These are phyloP conservation scores for Malus domestica DNA, from an alignment of 306 rosid species.

Conservation along the genomic window DNA sequence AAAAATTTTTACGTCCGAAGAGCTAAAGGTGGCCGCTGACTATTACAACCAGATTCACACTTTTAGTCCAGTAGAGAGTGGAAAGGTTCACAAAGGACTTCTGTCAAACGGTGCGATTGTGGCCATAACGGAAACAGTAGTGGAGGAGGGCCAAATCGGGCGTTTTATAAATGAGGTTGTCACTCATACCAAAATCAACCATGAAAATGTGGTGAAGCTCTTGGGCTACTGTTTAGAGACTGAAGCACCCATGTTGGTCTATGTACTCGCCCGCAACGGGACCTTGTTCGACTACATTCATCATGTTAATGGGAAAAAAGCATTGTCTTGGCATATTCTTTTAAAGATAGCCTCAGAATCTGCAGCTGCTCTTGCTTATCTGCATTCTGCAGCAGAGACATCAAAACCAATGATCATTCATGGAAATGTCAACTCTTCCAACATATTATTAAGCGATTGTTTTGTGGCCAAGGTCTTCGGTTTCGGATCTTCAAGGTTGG, in stretches of 20 bases:
- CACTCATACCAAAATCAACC: not conserved
- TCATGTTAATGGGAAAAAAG: not conserved
- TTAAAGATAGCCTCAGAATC: not conserved
- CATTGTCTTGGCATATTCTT: not conserved
- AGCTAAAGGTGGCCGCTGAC: not conserved
- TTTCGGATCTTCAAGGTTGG: not conserved
- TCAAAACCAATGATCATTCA: not conserved
- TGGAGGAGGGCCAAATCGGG: not conserved
- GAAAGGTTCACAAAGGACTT: not conserved
- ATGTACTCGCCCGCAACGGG: not conserved
- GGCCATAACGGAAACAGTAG: not conserved
- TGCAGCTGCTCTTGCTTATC: not conserved
- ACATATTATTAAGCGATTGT: not conserved
- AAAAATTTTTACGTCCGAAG: not conserved
- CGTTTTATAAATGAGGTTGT: not conserved
- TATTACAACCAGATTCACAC: not conserved
- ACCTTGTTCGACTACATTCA: conserved; percentile 2
- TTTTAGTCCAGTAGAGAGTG: not conserved
- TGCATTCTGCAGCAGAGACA: not conserved
- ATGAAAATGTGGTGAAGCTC: not conserved
- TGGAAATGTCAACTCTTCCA: conserved; percentile 5
- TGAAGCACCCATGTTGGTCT: not conserved
- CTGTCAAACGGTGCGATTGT: not conserved
- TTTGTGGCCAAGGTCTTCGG: not conserved
- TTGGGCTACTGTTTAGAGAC: conserved; percentile 3